A percentile compares a stretch with the other conserved stretches of the same genome.
Conservation (phyloP, 2,329 filamentous ascomycete genomes). For the Epichloe sibirici region DNA sequence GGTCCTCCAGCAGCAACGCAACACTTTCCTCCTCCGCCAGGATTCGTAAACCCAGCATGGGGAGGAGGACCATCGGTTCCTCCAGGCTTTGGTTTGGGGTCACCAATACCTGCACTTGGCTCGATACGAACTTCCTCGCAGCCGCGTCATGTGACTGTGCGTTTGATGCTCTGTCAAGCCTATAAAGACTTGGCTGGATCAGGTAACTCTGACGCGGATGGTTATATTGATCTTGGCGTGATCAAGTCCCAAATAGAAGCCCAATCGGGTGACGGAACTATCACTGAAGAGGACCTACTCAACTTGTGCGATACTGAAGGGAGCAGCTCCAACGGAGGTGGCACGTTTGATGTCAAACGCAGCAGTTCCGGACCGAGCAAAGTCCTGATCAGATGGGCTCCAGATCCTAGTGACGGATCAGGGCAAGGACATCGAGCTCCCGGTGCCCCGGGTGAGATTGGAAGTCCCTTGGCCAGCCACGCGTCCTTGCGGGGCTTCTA, state of each 20-base stretch:
- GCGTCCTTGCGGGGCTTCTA: constrained; percentile 25
- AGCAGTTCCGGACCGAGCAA: constrained; percentile 28
- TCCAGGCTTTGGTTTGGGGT: constrained; percentile 22
- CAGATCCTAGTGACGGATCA: constrained; percentile 33
- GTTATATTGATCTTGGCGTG: constrained; percentile 56
- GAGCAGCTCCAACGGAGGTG: constrained; percentile 73
- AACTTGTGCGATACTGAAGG: constrained; percentile 87
- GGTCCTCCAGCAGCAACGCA: constrained; percentile 22
- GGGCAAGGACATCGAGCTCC: constrained; percentile 31
- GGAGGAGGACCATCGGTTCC: constrained; percentile 23
- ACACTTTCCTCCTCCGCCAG: constrained; percentile 32
- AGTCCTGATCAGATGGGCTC: constrained; percentile 41
- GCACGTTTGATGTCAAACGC: constrained; percentile 62
- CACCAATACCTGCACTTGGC: constrained; percentile 18
- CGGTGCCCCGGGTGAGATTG: constrained; percentile 55
- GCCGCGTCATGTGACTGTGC: constrained; percentile 55
- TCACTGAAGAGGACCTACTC: constrained; percentile 54
- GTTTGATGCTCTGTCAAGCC: constrained; percentile 63
- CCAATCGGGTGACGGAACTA: constrained; percentile 28
- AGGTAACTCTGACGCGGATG: constrained; percentile 34
- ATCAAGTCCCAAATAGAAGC: constrained; percentile 56
- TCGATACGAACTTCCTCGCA: constrained; percentile 28
- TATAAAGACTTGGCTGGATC: constrained; percentile 49
- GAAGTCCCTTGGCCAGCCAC: constrained; percentile 47
- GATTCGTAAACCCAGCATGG: constrained; percentile 30